Evolutionary conservation across 768 basidiomycete species (phyloP), one percentile per base, ranked within the genome.

Genomic region (Tephrocybe sp.): DNA sequence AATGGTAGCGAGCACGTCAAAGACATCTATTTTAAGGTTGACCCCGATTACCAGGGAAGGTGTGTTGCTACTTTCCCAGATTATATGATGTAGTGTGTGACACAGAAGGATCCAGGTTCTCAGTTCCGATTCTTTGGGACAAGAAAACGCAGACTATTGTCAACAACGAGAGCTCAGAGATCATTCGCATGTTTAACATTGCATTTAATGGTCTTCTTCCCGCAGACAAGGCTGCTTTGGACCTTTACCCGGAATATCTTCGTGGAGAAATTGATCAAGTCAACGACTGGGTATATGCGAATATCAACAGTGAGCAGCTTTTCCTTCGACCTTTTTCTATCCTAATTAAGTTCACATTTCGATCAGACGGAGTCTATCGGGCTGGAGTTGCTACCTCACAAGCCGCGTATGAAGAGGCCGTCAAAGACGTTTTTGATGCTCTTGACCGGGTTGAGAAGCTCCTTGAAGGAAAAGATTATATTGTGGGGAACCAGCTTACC

Each of bases 111-210:
- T 34, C 5, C 40, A 82, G 87, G 30, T 91, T 90, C 74, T 91
- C 91, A 1, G 90, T 93, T 5, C 94, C 93, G 5, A 70, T 92
- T 36, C 75, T 98, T 7, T 98, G 92, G 90, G 96, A 98, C 70
- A 95, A 84, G 73, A 89, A 94, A 67, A 70, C 64, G 38, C 70
- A 85, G 42, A 87, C 88, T 33, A 87, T 98, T 59, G 96, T 98
- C 52, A 98, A 93, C 74, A 98, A 98, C 65, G 96, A 98, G 64
- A 87, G 84, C 56, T 83, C 88, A 0, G 96, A 98, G 71, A 94
- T 98, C 64, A 92, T 98, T 61, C 85, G 96, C 49, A 90, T 95
- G 11, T 80, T 98, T 71, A 96, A 98, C 70, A 76, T 77, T 11
- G 85, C 79, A 2, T 95, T 96, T 72, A 84, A 97, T 66, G 73